Evolutionary conservation across 2,329 filamentous ascomycete genomes (phyloP).

Genomic region (Colletotrichum abscissum): DNA sequence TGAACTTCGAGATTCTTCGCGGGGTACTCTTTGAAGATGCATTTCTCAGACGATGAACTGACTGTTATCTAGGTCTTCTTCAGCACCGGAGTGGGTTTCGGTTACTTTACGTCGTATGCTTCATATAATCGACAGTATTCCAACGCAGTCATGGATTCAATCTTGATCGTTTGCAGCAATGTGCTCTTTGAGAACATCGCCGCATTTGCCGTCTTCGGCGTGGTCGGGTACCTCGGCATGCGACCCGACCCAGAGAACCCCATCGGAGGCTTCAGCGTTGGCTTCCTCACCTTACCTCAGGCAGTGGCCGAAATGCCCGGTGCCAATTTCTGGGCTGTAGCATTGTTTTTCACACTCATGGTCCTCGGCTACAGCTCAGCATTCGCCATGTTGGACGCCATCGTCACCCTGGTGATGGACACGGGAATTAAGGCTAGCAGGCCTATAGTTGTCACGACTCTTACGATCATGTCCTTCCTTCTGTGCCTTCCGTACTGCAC

Average conservation of each 20-base stretch:
- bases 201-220: conserved; percentile 62
- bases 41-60: too few species aligned
- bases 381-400: conserved; percentile 69
- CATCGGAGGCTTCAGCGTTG: conserved; percentile 66
- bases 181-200: conserved; percentile 67
- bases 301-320: conserved; percentile 68
- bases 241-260: conserved; percentile 49
- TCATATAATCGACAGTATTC: conserved; percentile 68
- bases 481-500: conserved; percentile 68
- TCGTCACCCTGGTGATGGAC: conserved; percentile 65
- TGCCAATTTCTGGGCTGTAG: conserved; percentile 68
- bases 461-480: conserved; percentile 63
- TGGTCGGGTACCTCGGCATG: conserved; percentile 59
- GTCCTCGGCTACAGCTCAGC: conserved; percentile 68
- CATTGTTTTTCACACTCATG: conserved; percentile 68
- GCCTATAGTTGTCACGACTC: conserved; percentile 58
- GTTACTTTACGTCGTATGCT: conserved; percentile 69
- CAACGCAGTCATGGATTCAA: conserved; percentile 69
- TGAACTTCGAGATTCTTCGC: not conserved
- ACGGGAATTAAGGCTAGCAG: conserved; percentile 59
- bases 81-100: conserved; percentile 68
- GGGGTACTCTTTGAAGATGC: too few species aligned
- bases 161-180: conserved; percentile 66
- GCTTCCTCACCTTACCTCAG: conserved; percentile 67
- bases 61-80: conserved; percentile 58